Conservation (phyloP, 495 filamentous ascomycete genomes). For the Terfezia boudieri region DNA sequence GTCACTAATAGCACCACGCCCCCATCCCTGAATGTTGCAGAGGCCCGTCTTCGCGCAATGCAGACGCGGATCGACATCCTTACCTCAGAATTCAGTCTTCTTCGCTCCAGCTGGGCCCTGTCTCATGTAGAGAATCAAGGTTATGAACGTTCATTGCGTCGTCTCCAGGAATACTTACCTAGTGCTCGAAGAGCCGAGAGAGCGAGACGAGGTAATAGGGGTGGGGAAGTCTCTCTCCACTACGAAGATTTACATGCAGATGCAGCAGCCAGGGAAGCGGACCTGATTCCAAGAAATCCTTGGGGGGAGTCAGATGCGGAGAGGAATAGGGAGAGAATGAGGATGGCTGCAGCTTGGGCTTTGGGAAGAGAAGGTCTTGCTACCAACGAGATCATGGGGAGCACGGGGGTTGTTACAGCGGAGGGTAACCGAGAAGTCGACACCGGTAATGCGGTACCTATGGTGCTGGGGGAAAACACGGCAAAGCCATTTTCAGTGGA, state of each 20-base stretch:
- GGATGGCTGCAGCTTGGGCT: not conserved
- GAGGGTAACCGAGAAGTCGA: not conserved
- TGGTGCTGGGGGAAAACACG: not conserved
- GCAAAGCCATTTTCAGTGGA: not conserved
- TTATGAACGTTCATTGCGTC: conserved; percentile 12
- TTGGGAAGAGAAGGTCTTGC: not conserved
- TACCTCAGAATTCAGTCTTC: conserved; percentile 12
- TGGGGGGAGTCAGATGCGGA: not conserved
- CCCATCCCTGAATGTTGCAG: conserved; percentile 3
- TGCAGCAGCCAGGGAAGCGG: not conserved
- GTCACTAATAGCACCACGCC: not conserved
- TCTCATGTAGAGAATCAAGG: conserved; percentile 10
- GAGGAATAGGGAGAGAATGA: not conserved
- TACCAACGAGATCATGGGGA: not conserved
- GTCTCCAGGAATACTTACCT: not conserved
- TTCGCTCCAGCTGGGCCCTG: conserved; percentile 8
- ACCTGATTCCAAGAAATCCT: not conserved
- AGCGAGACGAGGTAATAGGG: not conserved
- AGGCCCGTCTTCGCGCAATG: conserved; percentile 15
- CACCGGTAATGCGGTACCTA: not conserved
- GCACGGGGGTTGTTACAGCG: not conserved
- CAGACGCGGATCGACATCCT: conserved; percentile 15
- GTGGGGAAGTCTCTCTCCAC: not conserved
- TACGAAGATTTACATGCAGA: not conserved
- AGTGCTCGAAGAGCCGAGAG: not conserved